Percentiles rank a stretch among this genome's conserved stretches.
These are phyloP conservation scores for Sphenostylis stenocarpa DNA, from an alignment of 306 rosid species.

Conservation along the genomic window DNA sequence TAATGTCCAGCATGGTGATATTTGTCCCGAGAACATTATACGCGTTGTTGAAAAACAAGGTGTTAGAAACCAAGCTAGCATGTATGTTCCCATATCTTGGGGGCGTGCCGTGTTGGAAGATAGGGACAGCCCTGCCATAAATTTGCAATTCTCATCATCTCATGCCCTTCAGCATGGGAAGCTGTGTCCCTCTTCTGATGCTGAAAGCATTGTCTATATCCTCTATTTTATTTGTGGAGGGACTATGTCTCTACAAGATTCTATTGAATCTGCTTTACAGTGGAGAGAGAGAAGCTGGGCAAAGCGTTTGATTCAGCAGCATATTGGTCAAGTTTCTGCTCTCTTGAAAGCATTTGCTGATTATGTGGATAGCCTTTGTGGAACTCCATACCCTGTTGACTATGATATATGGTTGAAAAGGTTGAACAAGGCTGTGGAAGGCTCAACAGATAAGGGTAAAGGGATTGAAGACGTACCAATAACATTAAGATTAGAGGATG, in stretches of 20 bases:
- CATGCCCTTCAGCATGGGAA: constrained; percentile 94
- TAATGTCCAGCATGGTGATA: constrained; percentile 86
- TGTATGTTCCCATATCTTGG: constrained; percentile 79
- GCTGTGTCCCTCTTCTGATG: constrained; percentile 94
- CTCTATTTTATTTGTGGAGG: constrained; percentile 71
- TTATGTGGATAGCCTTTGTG: constrained; percentile 91
- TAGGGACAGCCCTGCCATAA: constrained; percentile 85
- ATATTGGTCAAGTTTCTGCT: constrained; percentile 80
- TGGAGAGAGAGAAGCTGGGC: constrained; percentile 93
- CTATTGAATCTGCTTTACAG: constrained; percentile 88
- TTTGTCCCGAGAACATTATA: constrained; percentile 81
- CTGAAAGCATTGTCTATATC: constrained; percentile 81
- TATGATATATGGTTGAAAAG: constrained; percentile 88
- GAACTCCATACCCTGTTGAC: constrained; percentile 86
- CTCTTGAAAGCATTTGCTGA: constrained; percentile 91
- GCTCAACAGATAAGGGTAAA: constrained; percentile 68
- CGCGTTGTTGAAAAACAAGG: constrained; percentile 53
- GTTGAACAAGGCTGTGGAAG: constrained; percentile 68
- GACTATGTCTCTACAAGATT: constrained; percentile 68
- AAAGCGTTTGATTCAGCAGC: constrained; percentile 66
- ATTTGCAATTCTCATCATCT: constrained; percentile 82
- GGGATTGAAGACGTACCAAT: constrained; percentile 66
- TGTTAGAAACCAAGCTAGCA: constrained; percentile 21
- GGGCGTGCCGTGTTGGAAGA: constrained; percentile 93
- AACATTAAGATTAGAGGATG: constrained; percentile 65